Base-by-base conservation (phyloP, 2,329 filamentous ascomycete species). In the Fusarium floridanum region DNA sequence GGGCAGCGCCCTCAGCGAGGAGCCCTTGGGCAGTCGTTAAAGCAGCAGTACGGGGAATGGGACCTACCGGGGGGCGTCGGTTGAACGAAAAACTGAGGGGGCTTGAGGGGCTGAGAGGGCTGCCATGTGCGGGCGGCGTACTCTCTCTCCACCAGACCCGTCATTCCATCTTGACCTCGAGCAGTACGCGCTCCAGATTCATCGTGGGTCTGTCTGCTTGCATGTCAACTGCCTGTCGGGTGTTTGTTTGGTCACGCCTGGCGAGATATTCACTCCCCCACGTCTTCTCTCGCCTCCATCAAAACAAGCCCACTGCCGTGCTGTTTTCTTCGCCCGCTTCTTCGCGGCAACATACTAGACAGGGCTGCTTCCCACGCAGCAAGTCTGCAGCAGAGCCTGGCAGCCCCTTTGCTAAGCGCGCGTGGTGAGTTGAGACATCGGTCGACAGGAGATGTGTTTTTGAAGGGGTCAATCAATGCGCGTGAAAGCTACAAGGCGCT, bases 1-100 rank as follows among this genome's bases (percentile, higher is more conserved):
- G 72, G 73, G 76, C 76, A 76, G 76, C 76, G 75, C 76, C 76
- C 75, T 78, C 73, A 78, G 70, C 70, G 45, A 73, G 60, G 68
- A 76, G 74, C 61, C 48, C 73, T 74, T 63, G 61, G 39, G 64
- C 48, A 62, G 69, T 62, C 65, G 64, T 74, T 61, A 66, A 66
- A 71, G 61, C 70, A 45, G 67, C 53, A 60, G 48, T 63, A 65
- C 39, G 53, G 61, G 50, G 73, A 73, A 63, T 53, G 61, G 56
- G 53, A 43, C 60, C 45, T 72, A 60, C 64, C 67, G 45, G 66
- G 68, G 64, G 39, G 34, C 32, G 56, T 66, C 59, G 45, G 61
- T 65, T 70, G 61, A 67, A 73, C 64, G 62, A 64, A 62, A 70
- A 70, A 73, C 61, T 60, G 39, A 72, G 48, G 27, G 48, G 48